Base-by-base conservation (phyloP, 2,329 filamentous ascomycete genomes). In the Diaporthe ampelina region DNA sequence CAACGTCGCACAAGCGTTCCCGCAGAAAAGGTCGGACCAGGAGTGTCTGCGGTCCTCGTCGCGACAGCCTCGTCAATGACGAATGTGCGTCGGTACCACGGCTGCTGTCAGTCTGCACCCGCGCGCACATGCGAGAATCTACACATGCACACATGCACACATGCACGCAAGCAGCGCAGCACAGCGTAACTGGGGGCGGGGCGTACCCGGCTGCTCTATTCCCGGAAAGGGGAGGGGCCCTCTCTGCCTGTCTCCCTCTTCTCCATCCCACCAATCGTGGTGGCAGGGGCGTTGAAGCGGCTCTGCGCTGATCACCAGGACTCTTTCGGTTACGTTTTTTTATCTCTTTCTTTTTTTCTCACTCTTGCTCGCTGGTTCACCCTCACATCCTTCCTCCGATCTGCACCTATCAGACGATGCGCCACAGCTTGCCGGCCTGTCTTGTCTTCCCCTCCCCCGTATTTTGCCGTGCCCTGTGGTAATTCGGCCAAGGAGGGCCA, bases 271-370 rank as follows among this genome's bases (percentile, higher is more conserved):
- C 69, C 32, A 54, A 54, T 59, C 15, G 56, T n/a, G 43, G 17
- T 32, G 37, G 69, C n/a, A 54, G 57, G 24, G 57, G 35, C 57
- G 45, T 63, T 48, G 69, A 63, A 58, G 57, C 48, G 69, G 69
- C 69, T 63, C 69, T 72, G 45, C 45, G 69, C 45, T 54, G 57
- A 63, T 72, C 57, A 61, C 24, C 21, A 48, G 13, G n/a, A 61
- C 45, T n/a, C 17, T n/a, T 48, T 48, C 17, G 45, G 21, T 19
- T 29, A 8, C 32, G 5, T 13, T 2, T 15, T 40, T 40, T 19
- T 29, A 8, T n/a, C 10, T 13, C 5, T 15, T 40, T 40, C 15
- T 40, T 40, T 40, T 40, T 40, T 13, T 13, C 11, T 40, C 10
- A 13, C 11, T 13, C 37, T 40, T 40, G 37, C 37, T 40, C 29